A percentile compares a stretch with the other conserved stretches of the same genome.
Conservation (phyloP, 768 basidiomycete genomes). For the Sistotremastrum niveocremeum region DNA sequence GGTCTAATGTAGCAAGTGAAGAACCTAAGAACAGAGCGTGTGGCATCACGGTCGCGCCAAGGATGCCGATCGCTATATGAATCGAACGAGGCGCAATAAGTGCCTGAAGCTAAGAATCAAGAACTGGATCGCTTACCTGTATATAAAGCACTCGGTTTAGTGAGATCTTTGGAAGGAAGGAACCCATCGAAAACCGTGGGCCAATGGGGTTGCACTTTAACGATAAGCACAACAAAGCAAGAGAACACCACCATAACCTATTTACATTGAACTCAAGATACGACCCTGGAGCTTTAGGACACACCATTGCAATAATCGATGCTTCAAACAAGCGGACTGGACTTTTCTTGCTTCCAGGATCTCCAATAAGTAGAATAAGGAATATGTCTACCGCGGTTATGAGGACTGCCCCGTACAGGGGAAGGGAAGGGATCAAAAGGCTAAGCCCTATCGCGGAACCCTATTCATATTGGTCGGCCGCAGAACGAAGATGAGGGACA, state of each 20-base stretch:
- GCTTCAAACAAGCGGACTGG: conserved; percentile 60
- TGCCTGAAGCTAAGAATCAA: too few relatives aligned
- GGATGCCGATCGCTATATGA: conserved; percentile 49
- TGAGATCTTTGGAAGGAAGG: conserved; percentile 54
- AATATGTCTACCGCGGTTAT: conserved; percentile 59
- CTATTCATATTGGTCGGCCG: too few relatives aligned
- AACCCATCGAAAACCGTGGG: conserved; percentile 59
- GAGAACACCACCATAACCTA: conserved; percentile 61
- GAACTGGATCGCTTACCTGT: conserved; percentile 33
- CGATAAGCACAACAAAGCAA: conserved; percentile 66
- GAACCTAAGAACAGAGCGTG: conserved; percentile 88
- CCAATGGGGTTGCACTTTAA: conserved; percentile 62
- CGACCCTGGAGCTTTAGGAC: conserved; percentile 8
- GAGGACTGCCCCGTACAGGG: conserved; percentile 59
- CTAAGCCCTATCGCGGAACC: conserved; percentile 72
- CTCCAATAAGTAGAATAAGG: conserved; percentile 54
- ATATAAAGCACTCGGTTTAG: conserved; percentile 45
- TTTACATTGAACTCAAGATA: conserved; percentile 3
- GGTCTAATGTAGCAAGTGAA: conserved; percentile 70
- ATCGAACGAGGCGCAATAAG: not conserved
- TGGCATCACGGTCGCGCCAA: conserved; percentile 87
- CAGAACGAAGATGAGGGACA: too few relatives aligned
- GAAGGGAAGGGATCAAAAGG: conserved; percentile 54
- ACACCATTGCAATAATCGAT: conserved; percentile 47
- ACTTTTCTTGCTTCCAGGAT: conserved; percentile 44